Conservation (phyloP, 176 grass and related monocot species). For the Triticum monococcum region DNA sequence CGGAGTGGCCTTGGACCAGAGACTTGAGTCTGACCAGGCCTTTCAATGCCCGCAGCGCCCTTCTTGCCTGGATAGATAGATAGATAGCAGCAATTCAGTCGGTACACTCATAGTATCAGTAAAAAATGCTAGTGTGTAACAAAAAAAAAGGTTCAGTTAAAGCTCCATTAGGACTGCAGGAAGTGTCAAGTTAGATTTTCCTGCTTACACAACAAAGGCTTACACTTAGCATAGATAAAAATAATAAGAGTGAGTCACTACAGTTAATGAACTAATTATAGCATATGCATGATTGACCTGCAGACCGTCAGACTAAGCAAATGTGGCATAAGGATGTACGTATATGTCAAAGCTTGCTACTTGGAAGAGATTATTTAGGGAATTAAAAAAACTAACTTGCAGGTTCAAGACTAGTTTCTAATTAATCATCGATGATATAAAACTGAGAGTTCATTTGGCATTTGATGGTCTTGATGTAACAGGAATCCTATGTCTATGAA, state of each 20-base stretch:
- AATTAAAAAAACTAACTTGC: not conserved
- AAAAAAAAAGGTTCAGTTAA: not conserved
- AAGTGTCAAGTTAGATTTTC: not conserved
- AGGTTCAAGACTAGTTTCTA: not conserved
- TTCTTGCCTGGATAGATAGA: constrained; percentile 50
- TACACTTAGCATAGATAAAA: not conserved
- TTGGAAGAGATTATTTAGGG: not conserved
- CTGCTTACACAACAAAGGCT: not conserved
- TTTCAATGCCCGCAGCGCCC: constrained; percentile 59
- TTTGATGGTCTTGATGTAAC: too few species aligned
- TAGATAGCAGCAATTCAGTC: not conserved
- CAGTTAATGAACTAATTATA: not conserved
- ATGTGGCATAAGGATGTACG: too few species aligned
- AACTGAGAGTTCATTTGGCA: too few species aligned
- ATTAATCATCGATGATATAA: too few species aligned
- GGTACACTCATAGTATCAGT: not conserved
- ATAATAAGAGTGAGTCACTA: too few species aligned
- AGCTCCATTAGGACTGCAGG: not conserved
- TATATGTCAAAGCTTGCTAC: not conserved
- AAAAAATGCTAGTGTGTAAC: not conserved
- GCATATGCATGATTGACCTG: not conserved
- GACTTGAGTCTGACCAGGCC: constrained; percentile 64
- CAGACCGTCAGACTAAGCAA: not conserved
- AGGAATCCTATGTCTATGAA: too few species aligned
- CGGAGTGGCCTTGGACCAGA: constrained; percentile 55